Base-by-base conservation (phyloP, 2,329 filamentous ascomycete genomes). In the Arthrobotrys sphaeroides region DNA sequence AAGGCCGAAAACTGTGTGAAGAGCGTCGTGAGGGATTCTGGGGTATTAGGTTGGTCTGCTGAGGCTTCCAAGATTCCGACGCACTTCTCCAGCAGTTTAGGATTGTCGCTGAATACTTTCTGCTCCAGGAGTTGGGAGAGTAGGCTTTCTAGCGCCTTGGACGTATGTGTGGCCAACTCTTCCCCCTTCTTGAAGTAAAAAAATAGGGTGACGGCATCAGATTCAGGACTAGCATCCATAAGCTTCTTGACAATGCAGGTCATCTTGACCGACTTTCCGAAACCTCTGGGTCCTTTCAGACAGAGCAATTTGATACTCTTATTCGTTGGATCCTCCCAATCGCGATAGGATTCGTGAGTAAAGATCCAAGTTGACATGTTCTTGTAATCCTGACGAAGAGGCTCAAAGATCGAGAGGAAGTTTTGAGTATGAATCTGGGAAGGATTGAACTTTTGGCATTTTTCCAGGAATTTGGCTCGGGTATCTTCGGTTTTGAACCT, bases 251-350 rank as follows among this genome's bases (percentile, higher is more conserved):
- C 53, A 20, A 66, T 28, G 18, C 20, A 28, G 10, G 61, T 66
- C 45, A 66, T 66, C 24, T 66, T 66, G n/a, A 66, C 61, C 9
- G 61, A 53, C 40, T 66, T 66, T 3, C 61, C 61, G 28, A 53
- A 66, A 5, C 61, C 61, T 28, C 61, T 40, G 2, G 61, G 45
- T 1, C 61, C 61, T 20, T 53, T 66, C 5, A 66, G 5, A 18
- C 47, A 66, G 13, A 66, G 18, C 10, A 66, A 31, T 12, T 6
- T 13, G 18, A 20, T 31, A 5, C 2, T 31, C 3, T 10, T 18
- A 20, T 42, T 66, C 5, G 18, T 18, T 16, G 18, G 20, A n/a
- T 53, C 33, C 28, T 53, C 31, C 61, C 61, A 66, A 9, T 66
- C 61, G 10, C n/a, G 43, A 22, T 66, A 66, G 13, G 3, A 5